phyloP scores from a whole-genome alignment of 352 stramenopile species.

The Phytophthora ramorum region DNA sequence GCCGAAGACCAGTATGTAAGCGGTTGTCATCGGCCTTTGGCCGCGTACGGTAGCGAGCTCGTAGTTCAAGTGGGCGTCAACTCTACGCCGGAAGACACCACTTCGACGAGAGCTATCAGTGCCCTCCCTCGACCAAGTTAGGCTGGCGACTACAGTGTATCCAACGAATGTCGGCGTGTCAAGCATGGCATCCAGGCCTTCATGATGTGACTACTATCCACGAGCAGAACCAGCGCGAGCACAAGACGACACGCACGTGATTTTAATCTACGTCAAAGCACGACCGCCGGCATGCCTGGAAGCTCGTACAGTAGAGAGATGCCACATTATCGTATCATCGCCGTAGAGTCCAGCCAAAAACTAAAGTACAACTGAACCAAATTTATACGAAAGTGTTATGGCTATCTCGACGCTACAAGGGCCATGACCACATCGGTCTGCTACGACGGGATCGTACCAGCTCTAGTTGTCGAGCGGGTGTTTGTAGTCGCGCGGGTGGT shows the following conservation, averaged over 20 bases:
- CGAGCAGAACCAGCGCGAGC: not conserved
- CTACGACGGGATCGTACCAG: too few species aligned
- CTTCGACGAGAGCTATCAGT: conserved; percentile 5
- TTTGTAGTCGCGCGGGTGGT: conserved; percentile 31
- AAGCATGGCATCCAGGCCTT: not conserved
- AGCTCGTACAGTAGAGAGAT: not conserved
- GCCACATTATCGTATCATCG: too few species aligned
- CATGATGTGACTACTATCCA: not conserved
- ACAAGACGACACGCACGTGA: not conserved
- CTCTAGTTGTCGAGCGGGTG: conserved; percentile 3
- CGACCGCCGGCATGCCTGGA: not conserved
- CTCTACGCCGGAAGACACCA: conserved; percentile 12
- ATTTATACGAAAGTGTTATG: not conserved
- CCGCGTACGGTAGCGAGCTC: not conserved
- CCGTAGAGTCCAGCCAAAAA: too few species aligned
- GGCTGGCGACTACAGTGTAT: conserved; percentile 11
- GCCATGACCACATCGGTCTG: too few species aligned
- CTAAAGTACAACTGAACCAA: too few species aligned
- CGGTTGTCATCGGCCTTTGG: too few species aligned
- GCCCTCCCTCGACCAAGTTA: conserved; percentile 3
- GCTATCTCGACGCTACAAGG: too few species aligned
- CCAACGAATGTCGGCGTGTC: conserved; percentile 10
- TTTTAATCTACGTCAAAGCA: not conserved
- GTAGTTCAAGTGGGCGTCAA: conserved; percentile 27
- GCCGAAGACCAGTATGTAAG: not conserved